Conservation (phyloP, 495 filamentous ascomycete species). For the Emericellopsis terricola region DNA sequence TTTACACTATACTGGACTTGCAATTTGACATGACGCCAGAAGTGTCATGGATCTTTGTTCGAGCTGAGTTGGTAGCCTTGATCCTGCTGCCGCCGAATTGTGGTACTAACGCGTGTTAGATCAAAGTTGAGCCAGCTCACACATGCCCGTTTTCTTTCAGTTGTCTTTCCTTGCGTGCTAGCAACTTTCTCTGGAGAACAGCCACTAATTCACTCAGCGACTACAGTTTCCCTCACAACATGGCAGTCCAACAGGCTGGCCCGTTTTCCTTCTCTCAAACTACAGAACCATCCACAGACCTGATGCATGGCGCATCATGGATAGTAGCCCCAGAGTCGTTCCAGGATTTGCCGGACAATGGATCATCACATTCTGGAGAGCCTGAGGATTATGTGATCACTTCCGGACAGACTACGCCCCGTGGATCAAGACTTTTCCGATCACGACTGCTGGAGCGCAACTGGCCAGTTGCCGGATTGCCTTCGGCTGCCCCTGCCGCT, state of each 20-base stretch:
- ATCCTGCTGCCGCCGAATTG: no score
- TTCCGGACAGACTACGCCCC: constrained; percentile 31
- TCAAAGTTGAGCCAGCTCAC: constrained; percentile 25
- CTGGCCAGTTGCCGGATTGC: constrained; percentile 16
- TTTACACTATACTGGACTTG: no score
- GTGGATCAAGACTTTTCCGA: constrained; percentile 20
- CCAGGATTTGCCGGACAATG: constrained; percentile 17
- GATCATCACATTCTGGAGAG: constrained; percentile 20
- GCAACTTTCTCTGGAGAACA: constrained; percentile 23
- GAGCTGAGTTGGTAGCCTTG: no score
- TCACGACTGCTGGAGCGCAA: constrained; percentile 26
- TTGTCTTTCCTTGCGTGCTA: constrained; percentile 12
- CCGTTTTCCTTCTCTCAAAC: constrained; percentile 36
- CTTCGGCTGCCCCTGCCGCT: constrained; percentile 15
- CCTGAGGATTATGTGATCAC: constrained; percentile 27
- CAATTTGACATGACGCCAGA: no score
- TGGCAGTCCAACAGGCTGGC: constrained; percentile 26
- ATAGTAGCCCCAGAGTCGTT: constrained; percentile 36
- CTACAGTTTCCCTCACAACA: constrained; percentile 29
- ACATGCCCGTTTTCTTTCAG: constrained; percentile 16
- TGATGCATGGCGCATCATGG: constrained; percentile 24
- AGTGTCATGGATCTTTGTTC: no score
- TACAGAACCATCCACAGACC: constrained; percentile 31
- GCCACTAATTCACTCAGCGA: constrained; percentile 34
- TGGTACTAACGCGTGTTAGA: no score